phyloP scores from a whole-genome alignment of 345 rosid species.

The Salix dunnii region DNA sequence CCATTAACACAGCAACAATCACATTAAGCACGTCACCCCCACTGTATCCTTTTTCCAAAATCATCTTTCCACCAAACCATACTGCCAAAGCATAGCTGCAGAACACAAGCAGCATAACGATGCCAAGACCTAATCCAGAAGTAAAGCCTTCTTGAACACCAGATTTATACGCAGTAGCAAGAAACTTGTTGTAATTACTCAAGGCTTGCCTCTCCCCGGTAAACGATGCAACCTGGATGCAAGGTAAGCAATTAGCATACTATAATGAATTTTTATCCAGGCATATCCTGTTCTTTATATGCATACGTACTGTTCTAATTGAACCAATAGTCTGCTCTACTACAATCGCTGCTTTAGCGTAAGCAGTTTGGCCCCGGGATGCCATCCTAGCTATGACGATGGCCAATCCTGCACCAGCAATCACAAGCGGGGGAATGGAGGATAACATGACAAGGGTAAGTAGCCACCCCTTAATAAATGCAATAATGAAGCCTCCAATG shows the following conservation, averaged over 20 bases:
- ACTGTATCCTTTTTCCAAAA: constrained; percentile 50
- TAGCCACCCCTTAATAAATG: constrained; percentile 83
- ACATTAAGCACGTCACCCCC: constrained; percentile 60
- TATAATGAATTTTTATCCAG: no score
- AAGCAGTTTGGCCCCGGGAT: constrained; percentile 70
- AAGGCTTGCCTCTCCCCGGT: constrained; percentile 63
- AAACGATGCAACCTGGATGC: constrained; percentile 64
- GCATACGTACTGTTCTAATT: constrained; percentile 62
- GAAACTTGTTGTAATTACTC: constrained; percentile 44
- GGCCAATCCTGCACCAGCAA: constrained; percentile 58
- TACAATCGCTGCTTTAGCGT: constrained; percentile 68
- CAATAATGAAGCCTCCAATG: constrained; percentile 67
- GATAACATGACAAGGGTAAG: constrained; percentile 73
- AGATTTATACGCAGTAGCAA: constrained; percentile 46
- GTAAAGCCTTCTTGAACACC: constrained; percentile 51
- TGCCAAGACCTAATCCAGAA: constrained; percentile 57
- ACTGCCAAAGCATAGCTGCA: constrained; percentile 49
- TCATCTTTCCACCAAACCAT: constrained; percentile 66
- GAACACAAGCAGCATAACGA: constrained; percentile 28
- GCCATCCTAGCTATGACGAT: constrained; percentile 53
- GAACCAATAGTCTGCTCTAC: constrained; percentile 88
- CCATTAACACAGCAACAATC: constrained; percentile 50
- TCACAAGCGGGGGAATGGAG: constrained; percentile 62
- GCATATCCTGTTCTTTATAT: background rate
- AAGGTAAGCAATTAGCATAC: background rate